Conservation (phyloP, 2,329 filamentous ascomycete species). For the Botrytis hyacinthi region DNA sequence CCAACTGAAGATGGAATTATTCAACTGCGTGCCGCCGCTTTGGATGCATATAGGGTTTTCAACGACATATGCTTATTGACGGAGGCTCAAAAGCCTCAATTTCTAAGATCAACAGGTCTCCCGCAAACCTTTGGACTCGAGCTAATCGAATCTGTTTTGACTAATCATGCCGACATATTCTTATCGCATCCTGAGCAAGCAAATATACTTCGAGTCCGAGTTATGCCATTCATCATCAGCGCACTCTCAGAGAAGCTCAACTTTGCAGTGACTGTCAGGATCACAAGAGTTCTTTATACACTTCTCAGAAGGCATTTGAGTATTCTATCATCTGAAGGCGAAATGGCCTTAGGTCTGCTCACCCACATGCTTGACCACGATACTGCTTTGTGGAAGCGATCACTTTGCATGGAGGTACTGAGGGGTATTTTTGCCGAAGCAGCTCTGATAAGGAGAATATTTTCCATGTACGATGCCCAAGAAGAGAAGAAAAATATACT, state of each 20-base stretch:
- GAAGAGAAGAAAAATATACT: slow-evolving; percentile 73
- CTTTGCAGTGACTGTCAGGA: slow-evolving; percentile 79
- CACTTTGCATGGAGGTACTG: slow-evolving; percentile 88
- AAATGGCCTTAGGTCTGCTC: slow-evolving; percentile 75
- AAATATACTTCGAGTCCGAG: slow-evolving; percentile 69
- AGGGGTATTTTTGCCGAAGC: slow-evolving; percentile 82
- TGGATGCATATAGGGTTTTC: slow-evolving; percentile 85
- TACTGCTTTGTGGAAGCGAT: slow-evolving; percentile 78
- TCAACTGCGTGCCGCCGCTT: slow-evolving; percentile 69
- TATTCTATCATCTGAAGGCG: slow-evolving; percentile 74
- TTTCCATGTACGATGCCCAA: slow-evolving; percentile 71
- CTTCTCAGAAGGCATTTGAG: slow-evolving; percentile 75
- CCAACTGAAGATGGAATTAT: slow-evolving; percentile 63
- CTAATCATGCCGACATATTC: slow-evolving; percentile 81
- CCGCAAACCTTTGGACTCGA: slow-evolving; percentile 84
- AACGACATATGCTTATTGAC: slow-evolving; percentile 87
- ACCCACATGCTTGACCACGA: slow-evolving; percentile 89
- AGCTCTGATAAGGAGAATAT: slow-evolving; percentile 74
- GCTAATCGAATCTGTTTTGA: slow-evolving; percentile 84
- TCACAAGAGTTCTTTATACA: slow-evolving; percentile 79
- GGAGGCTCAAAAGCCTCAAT: slow-evolving; percentile 79
- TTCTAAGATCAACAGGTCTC: slow-evolving; percentile 74
- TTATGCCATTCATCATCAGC: slow-evolving; percentile 81
- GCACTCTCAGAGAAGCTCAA: slow-evolving; percentile 73
- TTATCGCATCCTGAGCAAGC: slow-evolving; percentile 75